Evolutionary conservation across 1,284 basidiomycete genomes (phyloP), one percentile per base, ranked within the genome.

Genomic region (Sanguinoderma infundibulare): DNA sequence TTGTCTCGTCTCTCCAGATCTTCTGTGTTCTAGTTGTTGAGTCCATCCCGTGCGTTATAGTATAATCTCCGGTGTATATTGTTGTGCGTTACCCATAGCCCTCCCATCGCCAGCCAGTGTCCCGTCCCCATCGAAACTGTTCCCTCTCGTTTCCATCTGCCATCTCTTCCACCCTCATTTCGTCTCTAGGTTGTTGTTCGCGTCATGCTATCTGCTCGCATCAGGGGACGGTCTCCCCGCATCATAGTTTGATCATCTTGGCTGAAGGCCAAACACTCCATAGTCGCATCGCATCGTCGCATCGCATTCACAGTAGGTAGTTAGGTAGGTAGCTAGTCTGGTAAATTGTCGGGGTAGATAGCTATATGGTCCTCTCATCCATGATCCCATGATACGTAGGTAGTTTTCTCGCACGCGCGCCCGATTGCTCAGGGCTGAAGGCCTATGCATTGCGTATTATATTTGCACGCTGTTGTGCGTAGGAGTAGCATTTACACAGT

Each of bases 361-460:
- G 66, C 55, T 67, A 63, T 51, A 35, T n/a, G n/a, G 49, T 51
- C 32, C 9, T 32, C 46, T 15, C n/a, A n/a, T n/a, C n/a, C n/a
- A n/a, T n/a, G n/a, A n/a, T n/a, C n/a, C n/a, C 46, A 49, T 20
- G 64, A 61, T 40, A 15, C 38, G 30, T 36, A 42, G 53, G 32
- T 49, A 54, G 15, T 51, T 26, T 36, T 54, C 20, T 38, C 53
- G n/a, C 39, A 51, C 22, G 49, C 49, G 49, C 28, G 22, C 36
- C 36, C 30, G 54, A 53, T 47, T 53, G 55, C 61, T 53, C 61
- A 53, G 64, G 67, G 71, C 71, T 73, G 59, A 73, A 71, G 71
- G 70, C 69, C 66, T 66, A 72, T 70, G 69, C 72, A 71, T 70
- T 65, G 70, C 70, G 71, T 72, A 70, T 71, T 69, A 70, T 68